Percentiles rank a stretch among this genome's conserved stretches.
Conservation (phyloP, 2,329 filamentous ascomycete species). For the Trichoderma atroviride region DNA sequence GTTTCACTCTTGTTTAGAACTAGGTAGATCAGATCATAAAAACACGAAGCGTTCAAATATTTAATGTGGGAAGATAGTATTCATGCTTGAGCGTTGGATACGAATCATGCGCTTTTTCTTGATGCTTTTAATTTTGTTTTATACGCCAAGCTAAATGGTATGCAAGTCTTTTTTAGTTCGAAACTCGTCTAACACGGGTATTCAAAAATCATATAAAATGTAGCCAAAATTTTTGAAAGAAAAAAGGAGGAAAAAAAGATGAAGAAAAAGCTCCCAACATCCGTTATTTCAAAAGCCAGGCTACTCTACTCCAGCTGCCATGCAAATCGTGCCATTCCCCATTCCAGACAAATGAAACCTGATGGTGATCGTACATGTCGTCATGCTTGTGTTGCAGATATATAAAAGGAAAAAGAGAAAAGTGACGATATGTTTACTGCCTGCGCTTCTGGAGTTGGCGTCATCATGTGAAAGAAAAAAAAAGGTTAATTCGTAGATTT, state of each 20-base stretch:
- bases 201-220: constrained; percentile 18
- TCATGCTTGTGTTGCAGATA: constrained; percentile 12
- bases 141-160: constrained; percentile 17
- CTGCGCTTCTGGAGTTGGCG: background rate
- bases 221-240: background rate
- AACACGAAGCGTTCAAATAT: background rate
- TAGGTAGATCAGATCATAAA: background rate
- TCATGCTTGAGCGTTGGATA: background rate
- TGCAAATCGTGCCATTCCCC: constrained; percentile 23
- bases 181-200: constrained; percentile 18
- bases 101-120: constrained; percentile 1
- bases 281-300: constrained; percentile 12
- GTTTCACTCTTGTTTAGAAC: background rate
- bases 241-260: background rate
- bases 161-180: background rate
- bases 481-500: background rate
- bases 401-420: background rate
- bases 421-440: background rate
- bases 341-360: constrained; percentile 23
- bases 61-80: background rate
- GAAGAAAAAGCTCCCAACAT: background rate
- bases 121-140: constrained; percentile 3
- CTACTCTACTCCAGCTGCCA: constrained; percentile 24
- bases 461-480: background rate
- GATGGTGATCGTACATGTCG: constrained; percentile 25